Evolutionary conservation across 371 early-diverging fungal species (phyloP).

Genomic region (Haplosporangium sp.): DNA sequence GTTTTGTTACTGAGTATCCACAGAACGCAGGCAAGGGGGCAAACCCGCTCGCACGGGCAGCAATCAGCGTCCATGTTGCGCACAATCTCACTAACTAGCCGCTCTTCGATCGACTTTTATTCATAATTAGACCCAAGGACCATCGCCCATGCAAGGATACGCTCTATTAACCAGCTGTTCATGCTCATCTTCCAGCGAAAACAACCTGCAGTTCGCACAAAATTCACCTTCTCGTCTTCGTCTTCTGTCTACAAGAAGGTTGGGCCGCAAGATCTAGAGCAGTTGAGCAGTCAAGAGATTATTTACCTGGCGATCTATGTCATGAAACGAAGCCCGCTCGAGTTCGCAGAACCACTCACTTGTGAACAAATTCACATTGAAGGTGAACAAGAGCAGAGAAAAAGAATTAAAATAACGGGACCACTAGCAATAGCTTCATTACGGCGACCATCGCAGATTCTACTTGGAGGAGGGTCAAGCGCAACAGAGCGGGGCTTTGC

Average conservation of each 20-base stretch:
- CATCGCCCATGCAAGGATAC: constrained; percentile 14
- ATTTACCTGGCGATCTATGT: constrained; percentile 33
- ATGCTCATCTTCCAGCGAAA: constrained; percentile 5
- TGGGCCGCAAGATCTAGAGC: constrained; percentile 5
- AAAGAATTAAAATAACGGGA: not conserved
- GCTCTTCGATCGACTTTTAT: not conserved
- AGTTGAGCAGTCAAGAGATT: constrained; percentile 33
- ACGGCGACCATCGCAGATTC: too few species aligned
- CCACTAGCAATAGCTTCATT: not conserved
- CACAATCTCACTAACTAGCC: not conserved
- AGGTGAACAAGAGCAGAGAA: constrained; percentile 21
- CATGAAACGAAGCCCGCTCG: constrained; percentile 23
- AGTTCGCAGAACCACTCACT: constrained; percentile 31
- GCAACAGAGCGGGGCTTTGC: too few species aligned
- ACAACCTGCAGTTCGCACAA: not conserved
- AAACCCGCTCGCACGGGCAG: not conserved
- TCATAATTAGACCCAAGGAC: constrained; percentile 19
- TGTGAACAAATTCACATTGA: constrained; percentile 33
- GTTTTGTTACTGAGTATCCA: not conserved
- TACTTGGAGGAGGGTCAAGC: too few species aligned
- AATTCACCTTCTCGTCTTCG: constrained; percentile 10
- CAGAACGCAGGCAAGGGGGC: not conserved
- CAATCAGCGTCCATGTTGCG: too few species aligned
- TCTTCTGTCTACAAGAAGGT: constrained; percentile 5
- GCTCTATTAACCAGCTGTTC: constrained; percentile 28